These are phyloP conservation scores for Xylariaceae sp. DNA, from an alignment of 2,329 filamentous ascomycete genomes.

Conservation along the genomic window DNA sequence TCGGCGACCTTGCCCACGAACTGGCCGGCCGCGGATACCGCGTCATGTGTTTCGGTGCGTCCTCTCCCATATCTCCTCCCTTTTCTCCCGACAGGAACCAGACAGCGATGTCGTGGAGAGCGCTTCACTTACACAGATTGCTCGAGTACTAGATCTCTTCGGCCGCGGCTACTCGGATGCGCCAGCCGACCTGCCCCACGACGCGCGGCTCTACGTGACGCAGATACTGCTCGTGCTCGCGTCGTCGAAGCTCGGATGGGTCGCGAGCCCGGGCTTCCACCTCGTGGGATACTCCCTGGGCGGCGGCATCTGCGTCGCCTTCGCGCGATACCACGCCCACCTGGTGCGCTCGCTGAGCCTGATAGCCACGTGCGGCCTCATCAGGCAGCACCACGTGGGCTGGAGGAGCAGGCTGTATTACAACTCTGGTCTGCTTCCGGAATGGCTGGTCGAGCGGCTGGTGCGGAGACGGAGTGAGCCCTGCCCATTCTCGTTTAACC, in stretches of 20 bases:
- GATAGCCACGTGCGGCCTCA: constrained; percentile 60
- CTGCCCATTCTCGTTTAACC: too few species aligned
- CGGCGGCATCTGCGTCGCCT: constrained; percentile 63
- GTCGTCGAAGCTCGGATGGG: constrained; percentile 54
- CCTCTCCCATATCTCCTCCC: constrained; percentile 2
- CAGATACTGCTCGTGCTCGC: constrained; percentile 60
- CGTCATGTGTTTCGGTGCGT: constrained; percentile 69
- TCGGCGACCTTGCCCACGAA: constrained; percentile 58
- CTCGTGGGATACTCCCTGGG: constrained; percentile 76
- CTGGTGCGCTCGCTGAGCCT: constrained; percentile 57
- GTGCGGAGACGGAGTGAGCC: constrained; percentile 25
- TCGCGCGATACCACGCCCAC: constrained; percentile 60
- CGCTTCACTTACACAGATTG: too few species aligned
- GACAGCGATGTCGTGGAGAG: too few species aligned
- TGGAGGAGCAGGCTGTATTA: constrained; percentile 58
- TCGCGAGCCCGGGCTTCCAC: constrained; percentile 46
- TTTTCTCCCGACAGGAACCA: neutral
- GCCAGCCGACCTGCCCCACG: constrained; percentile 52
- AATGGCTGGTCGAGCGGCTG: constrained; percentile 40
- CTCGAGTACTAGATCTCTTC: constrained; percentile 49
- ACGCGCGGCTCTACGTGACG: constrained; percentile 55
- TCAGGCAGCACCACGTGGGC: constrained; percentile 55
- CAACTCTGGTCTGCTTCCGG: constrained; percentile 50
- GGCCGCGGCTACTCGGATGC: constrained; percentile 72
- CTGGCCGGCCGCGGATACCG: constrained; percentile 61